A percentile compares a stretch with the other conserved stretches of the same genome.
Evolutionary conservation across 2,329 filamentous ascomycete species (phyloP).

Genomic region (Trichophyton rubrum): DNA sequence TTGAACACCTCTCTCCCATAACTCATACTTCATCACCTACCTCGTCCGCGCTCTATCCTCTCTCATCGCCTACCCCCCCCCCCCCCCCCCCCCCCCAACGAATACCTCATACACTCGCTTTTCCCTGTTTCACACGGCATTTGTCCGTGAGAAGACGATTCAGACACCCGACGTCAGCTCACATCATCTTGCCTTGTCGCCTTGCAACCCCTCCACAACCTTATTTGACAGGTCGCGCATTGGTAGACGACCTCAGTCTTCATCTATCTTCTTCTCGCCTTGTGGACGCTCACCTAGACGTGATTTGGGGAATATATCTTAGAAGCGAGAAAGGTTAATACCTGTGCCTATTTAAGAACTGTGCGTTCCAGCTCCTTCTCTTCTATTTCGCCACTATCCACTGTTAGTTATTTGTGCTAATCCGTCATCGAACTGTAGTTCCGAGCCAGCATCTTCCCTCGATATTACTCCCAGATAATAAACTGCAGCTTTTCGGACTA

Average conservation of each 20-base stretch:
- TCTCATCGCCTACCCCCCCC: background rate
- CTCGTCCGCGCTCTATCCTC: background rate
- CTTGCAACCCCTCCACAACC: slow-evolving; percentile 1
- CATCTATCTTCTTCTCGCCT: background rate
- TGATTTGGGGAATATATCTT: background rate
- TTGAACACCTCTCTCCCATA: background rate
- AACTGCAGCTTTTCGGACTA: background rate
- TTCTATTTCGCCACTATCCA: background rate
- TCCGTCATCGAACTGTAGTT: background rate
- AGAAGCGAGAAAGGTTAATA: background rate
- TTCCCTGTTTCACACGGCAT: background rate
- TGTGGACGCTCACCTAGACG: background rate
- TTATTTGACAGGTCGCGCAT: slow-evolving; percentile 1
- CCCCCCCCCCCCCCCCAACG: too few species aligned
- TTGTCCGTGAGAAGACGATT: background rate
- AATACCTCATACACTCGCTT: background rate
- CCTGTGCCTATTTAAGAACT: background rate
- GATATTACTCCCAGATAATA: background rate
- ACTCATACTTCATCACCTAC: background rate
- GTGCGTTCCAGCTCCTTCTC: background rate
- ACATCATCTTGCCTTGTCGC: background rate
- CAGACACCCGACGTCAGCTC: background rate
- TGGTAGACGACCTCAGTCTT: background rate
- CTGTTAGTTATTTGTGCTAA: background rate
- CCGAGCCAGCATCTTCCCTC: background rate